phyloP scores from a whole-genome alignment of 1,284 basidiomycete species.

The Cryptococcus depauperatus region DNA sequence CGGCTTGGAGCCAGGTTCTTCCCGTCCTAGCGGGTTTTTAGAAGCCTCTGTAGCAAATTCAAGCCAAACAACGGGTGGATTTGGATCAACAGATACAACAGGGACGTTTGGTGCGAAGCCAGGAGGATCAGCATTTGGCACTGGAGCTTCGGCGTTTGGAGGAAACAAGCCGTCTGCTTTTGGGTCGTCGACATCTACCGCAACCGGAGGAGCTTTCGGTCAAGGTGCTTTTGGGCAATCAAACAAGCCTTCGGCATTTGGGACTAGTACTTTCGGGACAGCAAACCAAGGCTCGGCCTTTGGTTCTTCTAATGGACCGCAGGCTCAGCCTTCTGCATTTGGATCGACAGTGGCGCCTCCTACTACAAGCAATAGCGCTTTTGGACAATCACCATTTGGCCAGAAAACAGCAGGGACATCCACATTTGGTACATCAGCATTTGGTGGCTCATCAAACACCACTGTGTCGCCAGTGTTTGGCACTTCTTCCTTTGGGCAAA shows the following conservation, averaged over 20 bases:
- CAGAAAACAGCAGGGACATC: slow-evolving; percentile 16
- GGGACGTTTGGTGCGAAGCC: background rate
- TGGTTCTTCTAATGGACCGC: slow-evolving; percentile 12
- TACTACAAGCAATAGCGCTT: too few relatives aligned
- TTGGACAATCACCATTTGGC: slow-evolving; percentile 29
- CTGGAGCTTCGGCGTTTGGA: slow-evolving; percentile 6
- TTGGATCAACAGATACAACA: too few relatives aligned
- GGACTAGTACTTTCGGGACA: slow-evolving; percentile 5
- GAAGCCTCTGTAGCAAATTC: slow-evolving; percentile 26
- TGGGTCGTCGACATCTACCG: slow-evolving; percentile 4
- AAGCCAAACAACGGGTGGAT: slow-evolving; percentile 1
- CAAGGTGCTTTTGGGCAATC: slow-evolving; percentile 16
- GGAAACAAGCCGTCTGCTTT: slow-evolving; percentile 10
- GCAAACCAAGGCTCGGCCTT: slow-evolving; percentile 5
- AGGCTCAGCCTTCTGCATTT: slow-evolving; percentile 14
- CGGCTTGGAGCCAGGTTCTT: slow-evolving; percentile 12
- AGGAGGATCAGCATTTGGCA: slow-evolving; percentile 8
- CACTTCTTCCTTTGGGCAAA: slow-evolving; percentile 31
- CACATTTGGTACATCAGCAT: slow-evolving; percentile 18
- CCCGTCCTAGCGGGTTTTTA: slow-evolving; percentile 26
- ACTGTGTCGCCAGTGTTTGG: slow-evolving; percentile 30
- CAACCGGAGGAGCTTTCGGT: slow-evolving; percentile 16
- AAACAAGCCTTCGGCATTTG: slow-evolving; percentile 12
- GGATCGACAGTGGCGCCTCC: slow-evolving; percentile 19
- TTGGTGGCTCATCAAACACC: slow-evolving; percentile 14